These are phyloP conservation scores for Juncus effusus DNA, from an alignment of 176 grass and related monocot species.

Conservation along the genomic window DNA sequence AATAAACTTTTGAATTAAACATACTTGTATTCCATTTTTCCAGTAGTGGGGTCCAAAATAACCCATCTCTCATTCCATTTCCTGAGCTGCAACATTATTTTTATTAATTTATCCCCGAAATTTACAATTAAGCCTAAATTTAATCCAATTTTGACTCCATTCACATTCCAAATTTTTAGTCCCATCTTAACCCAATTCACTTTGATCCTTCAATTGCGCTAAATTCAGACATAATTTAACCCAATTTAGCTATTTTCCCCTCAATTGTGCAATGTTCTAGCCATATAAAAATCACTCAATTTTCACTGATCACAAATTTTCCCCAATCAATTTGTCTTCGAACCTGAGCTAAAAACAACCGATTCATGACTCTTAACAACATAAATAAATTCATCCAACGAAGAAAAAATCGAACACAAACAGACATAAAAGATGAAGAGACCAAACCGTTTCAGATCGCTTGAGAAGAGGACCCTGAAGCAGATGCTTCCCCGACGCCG, in stretches of 20 bases:
- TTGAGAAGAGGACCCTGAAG: conserved; percentile 91
- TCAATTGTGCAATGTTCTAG: too few species aligned
- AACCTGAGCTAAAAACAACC: too few species aligned
- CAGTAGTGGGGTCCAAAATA: conserved; percentile 79
- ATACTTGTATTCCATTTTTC: conserved; percentile 98
- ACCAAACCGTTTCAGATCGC: conserved; percentile 61
- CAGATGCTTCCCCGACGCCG: conserved; percentile 56
- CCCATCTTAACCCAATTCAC: background rate
- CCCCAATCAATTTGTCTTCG: too few species aligned
- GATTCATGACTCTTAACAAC: too few species aligned
- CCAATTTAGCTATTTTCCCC: too few species aligned
- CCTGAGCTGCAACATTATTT: conserved; percentile 48
- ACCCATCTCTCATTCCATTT: conserved; percentile 98
- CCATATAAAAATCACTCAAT: too few species aligned
- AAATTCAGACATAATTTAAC: too few species aligned
- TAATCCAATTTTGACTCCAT: background rate
- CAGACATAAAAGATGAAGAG: background rate
- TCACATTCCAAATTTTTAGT: background rate
- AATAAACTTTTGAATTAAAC: conserved; percentile 29
- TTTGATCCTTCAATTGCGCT: too few species aligned
- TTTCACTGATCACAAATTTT: too few species aligned
- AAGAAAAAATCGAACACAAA: conserved; percentile 7
- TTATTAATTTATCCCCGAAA: conserved; percentile 5
- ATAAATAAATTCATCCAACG: background rate
- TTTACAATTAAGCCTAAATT: background rate